Evolutionary conservation across 1,284 basidiomycete genomes (phyloP).

Genomic region (Malassezia psittaci): DNA sequence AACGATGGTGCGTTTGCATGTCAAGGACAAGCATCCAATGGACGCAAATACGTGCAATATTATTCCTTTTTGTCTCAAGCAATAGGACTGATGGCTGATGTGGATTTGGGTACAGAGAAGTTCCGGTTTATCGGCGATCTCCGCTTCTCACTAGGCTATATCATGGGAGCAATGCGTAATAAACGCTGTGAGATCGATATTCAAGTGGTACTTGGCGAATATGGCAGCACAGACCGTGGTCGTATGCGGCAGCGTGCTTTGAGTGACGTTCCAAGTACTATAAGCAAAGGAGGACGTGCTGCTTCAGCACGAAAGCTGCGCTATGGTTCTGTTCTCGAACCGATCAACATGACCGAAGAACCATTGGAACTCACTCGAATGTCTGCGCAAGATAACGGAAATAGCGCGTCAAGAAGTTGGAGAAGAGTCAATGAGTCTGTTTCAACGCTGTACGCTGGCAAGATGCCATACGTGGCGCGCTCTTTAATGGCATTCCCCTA

Average conservation of each 20-base stretch:
- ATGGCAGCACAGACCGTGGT: slow-evolving; percentile 21
- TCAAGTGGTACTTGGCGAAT: slow-evolving; percentile 33
- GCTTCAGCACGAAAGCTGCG: neutral
- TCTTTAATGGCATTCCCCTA: slow-evolving; percentile 45
- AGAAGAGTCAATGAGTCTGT: slow-evolving; percentile 23
- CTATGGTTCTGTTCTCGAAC: slow-evolving; percentile 2
- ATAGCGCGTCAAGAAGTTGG: slow-evolving; percentile 18
- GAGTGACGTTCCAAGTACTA: slow-evolving; percentile 27
- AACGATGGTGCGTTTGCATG: slow-evolving; percentile 5
- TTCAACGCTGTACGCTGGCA: slow-evolving; percentile 40
- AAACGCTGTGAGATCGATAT: slow-evolving; percentile 31
- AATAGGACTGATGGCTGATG: slow-evolving; percentile 79
- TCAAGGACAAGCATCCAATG: slow-evolving; percentile 6
- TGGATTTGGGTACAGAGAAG: slow-evolving; percentile 65
- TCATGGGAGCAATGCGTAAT: slow-evolving; percentile 51
- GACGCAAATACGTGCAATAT: slow-evolving; percentile 45
- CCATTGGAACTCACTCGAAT: neutral
- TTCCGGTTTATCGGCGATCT: slow-evolving; percentile 86
- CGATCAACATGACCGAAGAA: neutral
- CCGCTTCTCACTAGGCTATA: slow-evolving; percentile 72
- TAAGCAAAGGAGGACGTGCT: neutral
- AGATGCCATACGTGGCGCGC: slow-evolving; percentile 40
- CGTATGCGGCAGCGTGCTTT: slow-evolving; percentile 35
- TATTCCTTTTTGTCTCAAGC: slow-evolving; percentile 81
- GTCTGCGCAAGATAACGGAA: neutral